Evolutionary conservation across 169 alveolate genomes (phyloP).

Genomic region (Plasmodium vivax): DNA sequence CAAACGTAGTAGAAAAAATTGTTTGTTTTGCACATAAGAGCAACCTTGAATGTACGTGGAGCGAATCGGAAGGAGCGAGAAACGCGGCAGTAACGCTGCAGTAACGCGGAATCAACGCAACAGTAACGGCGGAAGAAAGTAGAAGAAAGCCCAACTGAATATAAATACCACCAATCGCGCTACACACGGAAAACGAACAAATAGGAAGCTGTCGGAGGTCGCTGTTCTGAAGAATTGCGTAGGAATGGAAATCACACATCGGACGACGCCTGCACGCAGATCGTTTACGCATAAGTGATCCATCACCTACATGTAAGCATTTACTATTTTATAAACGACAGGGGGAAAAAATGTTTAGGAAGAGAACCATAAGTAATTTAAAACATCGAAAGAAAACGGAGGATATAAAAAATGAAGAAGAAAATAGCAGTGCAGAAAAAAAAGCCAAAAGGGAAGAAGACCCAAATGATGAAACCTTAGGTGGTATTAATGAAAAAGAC

Average conservation of each 20-base stretch:
- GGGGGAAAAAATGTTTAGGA: slow-evolving; percentile 40
- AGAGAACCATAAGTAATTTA: slow-evolving; percentile 41
- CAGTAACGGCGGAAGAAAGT: not conserved
- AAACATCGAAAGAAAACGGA: slow-evolving; percentile 54
- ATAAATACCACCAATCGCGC: not conserved
- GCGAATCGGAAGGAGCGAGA: not conserved
- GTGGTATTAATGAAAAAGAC: slow-evolving; percentile 3
- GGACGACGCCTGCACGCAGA: not conserved
- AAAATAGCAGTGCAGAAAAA: not conserved
- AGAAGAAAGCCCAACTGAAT: not conserved
- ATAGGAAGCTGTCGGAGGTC: not conserved
- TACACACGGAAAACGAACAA: not conserved
- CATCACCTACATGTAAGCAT: slow-evolving; percentile 8
- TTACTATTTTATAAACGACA: slow-evolving; percentile 5
- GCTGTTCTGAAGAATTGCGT: not conserved
- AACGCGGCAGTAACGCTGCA: not conserved
- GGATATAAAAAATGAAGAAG: slow-evolving; percentile 52
- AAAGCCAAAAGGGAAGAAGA: slow-evolving; percentile 14
- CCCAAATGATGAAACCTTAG: not conserved
- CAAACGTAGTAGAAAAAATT: not conserved
- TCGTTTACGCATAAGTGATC: not conserved
- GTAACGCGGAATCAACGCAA: not conserved
- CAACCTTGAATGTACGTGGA: not conserved
- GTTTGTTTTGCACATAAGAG: not conserved
- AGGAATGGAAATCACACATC: not conserved